Evolutionary conservation across 306 rosid genomes (phyloP).

Genomic region (Sophora flavescens): DNA sequence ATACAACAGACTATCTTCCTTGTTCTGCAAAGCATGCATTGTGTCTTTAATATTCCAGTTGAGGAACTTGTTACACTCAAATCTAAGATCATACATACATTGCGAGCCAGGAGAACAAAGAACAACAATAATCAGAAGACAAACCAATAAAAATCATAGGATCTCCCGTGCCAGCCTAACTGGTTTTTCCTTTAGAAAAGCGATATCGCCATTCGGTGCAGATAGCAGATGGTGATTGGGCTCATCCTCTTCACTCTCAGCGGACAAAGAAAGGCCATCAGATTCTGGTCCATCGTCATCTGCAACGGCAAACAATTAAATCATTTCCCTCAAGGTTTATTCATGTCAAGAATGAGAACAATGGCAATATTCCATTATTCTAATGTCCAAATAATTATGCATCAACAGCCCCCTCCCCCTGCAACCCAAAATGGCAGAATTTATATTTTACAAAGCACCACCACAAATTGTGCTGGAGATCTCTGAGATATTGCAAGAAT

Average conservation of each 20-base stretch:
- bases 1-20: constrained; percentile 47
- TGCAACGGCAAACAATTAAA: constrained; percentile 50
- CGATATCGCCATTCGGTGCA: constrained; percentile 65
- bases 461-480: constrained; percentile 20
- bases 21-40: constrained; percentile 44
- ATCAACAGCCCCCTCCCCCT: not conserved
- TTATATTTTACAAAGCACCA: constrained; percentile 20
- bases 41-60: constrained; percentile 32
- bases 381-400: constrained; percentile 27
- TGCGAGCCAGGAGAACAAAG: constrained; percentile 53
- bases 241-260: constrained; percentile 70
- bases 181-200: constrained; percentile 75
- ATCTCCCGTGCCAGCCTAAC: constrained; percentile 74
- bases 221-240: constrained; percentile 72
- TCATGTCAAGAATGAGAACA: constrained; percentile 23
- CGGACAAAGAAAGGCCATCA: constrained; percentile 59
- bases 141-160: constrained; percentile 49
- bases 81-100: constrained; percentile 42
- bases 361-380: constrained; percentile 5
- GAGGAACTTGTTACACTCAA: constrained; percentile 48
- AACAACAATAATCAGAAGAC: constrained; percentile 28
- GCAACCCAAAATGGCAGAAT: not conserved
- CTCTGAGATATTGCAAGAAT: constrained; percentile 24
- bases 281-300: constrained; percentile 83
- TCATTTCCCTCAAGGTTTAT: constrained; percentile 4